Evolutionary conservation across 805 yeast species (phyloP), one percentile per base, ranked within the genome.

Genomic region (Starmera caribaea): DNA sequence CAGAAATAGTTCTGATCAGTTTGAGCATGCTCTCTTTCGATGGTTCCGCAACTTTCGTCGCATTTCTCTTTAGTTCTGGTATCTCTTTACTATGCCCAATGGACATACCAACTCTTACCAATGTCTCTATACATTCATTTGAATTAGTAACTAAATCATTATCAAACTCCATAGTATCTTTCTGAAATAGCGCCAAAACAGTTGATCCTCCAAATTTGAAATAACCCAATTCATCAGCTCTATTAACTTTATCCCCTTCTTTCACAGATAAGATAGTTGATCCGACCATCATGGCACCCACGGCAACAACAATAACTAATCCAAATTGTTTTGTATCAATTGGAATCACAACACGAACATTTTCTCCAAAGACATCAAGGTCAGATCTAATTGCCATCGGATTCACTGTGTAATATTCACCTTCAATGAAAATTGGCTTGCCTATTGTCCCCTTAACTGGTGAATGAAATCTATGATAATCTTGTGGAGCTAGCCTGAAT

Each of bases 231-330:
- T 90, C 97, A 34, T 84, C 89, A 4, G 92, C 84, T 35, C 89
- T 68, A 8, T 61, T 50, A 4, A 90, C 68, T 0, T 39, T 31
- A 34, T 76, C 76, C 3, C 86, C 87, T 35, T 70, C 73, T 38
- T 71, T 55, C 13, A 78, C 80, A 0, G 90, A 79, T 26, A 90
- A 58, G 0, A 87, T 72, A 2, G 81, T 88, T 2, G 95, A 81
- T 0, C 97, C 97, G 3, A 90, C 98, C 97, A 90, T 88, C 97
- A 92, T 90, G 0, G 98, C 98, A 30, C 98, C 98, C 4, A 90
- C 86, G 6, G 92, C 78, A 16, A 87, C 74, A 62, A 85, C 70
- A 45, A 83, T 64, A 15, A 90, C 82, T 0, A 73, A 69, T 0
- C 97, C 97, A 57, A 86, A 89, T n/a, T 72, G 65, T 28, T 71